Conservation (phyloP, 495 filamentous ascomycete species). For the Hypoxylon fragiforme region DNA sequence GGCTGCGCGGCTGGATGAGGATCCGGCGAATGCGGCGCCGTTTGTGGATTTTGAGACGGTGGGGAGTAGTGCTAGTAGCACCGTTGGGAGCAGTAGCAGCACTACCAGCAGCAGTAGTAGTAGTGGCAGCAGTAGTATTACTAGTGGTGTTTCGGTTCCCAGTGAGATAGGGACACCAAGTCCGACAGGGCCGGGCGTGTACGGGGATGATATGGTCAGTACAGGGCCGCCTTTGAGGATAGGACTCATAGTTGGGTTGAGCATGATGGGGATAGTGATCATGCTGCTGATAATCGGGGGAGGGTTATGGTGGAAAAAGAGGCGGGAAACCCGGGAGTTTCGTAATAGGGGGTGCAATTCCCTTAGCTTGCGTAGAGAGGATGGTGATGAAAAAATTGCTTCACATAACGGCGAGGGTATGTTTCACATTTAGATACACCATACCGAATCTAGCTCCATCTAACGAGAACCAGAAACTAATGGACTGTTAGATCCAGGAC, state of each 20-base stretch:
- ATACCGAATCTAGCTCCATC: background rate
- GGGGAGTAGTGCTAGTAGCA: background rate
- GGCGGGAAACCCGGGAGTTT: background rate
- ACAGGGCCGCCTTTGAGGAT: background rate
- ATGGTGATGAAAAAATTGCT: background rate
- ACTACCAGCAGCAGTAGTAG: too few relatives aligned
- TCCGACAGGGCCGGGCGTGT: background rate
- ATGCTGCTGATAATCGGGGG: constrained; percentile 12
- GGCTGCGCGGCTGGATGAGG: constrained; percentile 19
- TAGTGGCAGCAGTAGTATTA: background rate
- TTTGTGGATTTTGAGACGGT: constrained; percentile 1
- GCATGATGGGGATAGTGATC: constrained; percentile 10
- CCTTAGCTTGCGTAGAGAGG: background rate
- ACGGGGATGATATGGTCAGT: background rate
- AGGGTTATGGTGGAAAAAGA: constrained; percentile 4
- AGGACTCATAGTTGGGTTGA: constrained; percentile 20
- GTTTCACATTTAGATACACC: background rate
- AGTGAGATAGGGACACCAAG: background rate
- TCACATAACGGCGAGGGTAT: background rate
- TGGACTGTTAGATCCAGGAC: background rate
- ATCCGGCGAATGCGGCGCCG: constrained; percentile 1
- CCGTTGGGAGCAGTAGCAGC: background rate
- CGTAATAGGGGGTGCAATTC: background rate
- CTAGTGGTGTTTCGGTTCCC: background rate
- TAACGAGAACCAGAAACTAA: background rate